Evolutionary conservation across 305 asterid genomes (phyloP).

Genomic region (Fraxinus velutina): DNA sequence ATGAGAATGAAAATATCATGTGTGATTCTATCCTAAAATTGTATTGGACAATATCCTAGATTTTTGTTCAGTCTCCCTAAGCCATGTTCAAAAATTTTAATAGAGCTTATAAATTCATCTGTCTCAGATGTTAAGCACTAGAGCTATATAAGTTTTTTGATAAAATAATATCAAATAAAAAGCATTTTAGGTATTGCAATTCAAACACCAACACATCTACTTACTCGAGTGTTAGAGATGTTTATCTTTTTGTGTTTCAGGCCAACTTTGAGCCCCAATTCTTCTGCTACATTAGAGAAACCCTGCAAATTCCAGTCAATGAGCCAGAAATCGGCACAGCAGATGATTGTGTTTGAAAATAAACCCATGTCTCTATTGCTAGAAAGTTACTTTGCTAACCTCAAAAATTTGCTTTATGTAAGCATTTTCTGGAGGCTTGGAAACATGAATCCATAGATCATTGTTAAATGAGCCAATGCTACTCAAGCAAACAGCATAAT

Average conservation of each 20-base stretch:
- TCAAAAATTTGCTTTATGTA: constrained; percentile 86
- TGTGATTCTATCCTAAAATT: constrained; percentile 5
- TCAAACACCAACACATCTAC: constrained; percentile 29
- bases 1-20: neutral
- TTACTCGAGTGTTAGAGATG: constrained; percentile 92
- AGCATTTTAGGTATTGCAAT: neutral
- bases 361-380: neutral
- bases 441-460: constrained; percentile 80
- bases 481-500: constrained; percentile 89
- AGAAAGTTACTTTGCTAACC: constrained; percentile 39
- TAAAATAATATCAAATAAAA: neutral
- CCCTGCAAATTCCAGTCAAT: constrained; percentile 52
- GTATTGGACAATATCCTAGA: neutral
- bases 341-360: constrained; percentile 1
- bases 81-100: neutral
- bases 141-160: constrained; percentile 6
- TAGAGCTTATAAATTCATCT: neutral
- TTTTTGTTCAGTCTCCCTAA: neutral
- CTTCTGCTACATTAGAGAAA: constrained; percentile 67
- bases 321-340: constrained; percentile 23
- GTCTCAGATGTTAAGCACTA: neutral
- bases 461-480: constrained; percentile 68
- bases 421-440: constrained; percentile 92
- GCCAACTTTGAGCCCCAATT: constrained; percentile 71
- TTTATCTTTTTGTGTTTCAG: constrained; percentile 96